Evolutionary conservation across 164 flowering plant genomes (phyloP).

Genomic region (Chimonanthus salicifolius): DNA sequence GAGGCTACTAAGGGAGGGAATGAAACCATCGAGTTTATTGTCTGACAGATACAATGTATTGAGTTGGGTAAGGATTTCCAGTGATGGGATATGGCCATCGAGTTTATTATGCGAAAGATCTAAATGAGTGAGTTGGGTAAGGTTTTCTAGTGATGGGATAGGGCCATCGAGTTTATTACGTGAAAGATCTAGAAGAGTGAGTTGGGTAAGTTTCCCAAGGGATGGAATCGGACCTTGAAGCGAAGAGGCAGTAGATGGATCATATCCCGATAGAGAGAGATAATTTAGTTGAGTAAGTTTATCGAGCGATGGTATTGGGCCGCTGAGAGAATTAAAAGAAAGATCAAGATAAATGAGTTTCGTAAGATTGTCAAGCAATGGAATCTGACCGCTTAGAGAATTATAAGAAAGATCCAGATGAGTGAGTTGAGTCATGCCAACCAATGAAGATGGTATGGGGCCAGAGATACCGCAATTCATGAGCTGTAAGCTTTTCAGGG

Average conservation of each 20-base stretch:
- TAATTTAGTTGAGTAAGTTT: too few relatives aligned
- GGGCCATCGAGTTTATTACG: background rate
- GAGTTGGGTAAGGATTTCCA: constrained; percentile 25
- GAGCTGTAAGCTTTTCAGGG: constrained; percentile 25
- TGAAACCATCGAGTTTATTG: constrained; percentile 30
- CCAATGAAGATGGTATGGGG: background rate
- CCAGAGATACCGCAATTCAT: constrained; percentile 14
- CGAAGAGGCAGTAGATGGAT: too few relatives aligned
- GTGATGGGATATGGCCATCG: constrained; percentile 15
- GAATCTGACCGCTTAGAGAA: constrained; percentile 25
- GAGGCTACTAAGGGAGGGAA: constrained; percentile 34
- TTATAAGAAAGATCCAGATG: background rate
- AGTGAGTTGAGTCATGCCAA: background rate
- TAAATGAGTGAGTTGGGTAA: constrained; percentile 20
- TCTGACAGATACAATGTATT: constrained; percentile 33
- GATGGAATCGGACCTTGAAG: constrained; percentile 23
- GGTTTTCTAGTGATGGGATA: background rate
- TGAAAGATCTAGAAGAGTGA: constrained; percentile 27
- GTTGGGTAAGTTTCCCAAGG: constrained; percentile 19
- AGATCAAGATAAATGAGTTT: constrained; percentile 27
- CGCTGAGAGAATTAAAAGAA: constrained; percentile 21
- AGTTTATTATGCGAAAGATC: constrained; percentile 27
- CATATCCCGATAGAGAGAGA: too few relatives aligned
- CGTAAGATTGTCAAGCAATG: constrained; percentile 23
- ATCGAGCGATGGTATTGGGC: too few relatives aligned